Conservation (phyloP, 1,284 basidiomycete species). For the Albatrellus sp. region DNA sequence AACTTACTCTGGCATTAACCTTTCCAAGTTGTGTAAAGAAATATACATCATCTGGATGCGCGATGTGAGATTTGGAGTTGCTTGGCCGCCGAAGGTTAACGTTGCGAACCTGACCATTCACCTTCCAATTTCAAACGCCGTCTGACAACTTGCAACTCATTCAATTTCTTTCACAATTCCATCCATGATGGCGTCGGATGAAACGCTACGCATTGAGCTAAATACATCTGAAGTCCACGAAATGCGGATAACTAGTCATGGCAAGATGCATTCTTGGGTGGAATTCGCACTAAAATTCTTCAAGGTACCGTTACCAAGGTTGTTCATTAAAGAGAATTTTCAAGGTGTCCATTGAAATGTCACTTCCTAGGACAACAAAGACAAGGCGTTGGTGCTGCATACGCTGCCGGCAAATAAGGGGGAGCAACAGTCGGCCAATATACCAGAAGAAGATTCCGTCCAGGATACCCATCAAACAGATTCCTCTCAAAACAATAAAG, state of each 20-base stretch:
- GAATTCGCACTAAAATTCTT: constrained; percentile 49
- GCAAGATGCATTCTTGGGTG: constrained; percentile 55
- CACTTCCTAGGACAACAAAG: constrained; percentile 38
- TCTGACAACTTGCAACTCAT: too few species aligned
- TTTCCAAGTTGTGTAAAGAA: too few species aligned
- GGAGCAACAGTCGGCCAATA: constrained; percentile 1
- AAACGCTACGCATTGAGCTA: too few species aligned
- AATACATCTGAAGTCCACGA: constrained; percentile 15
- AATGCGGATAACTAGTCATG: constrained; percentile 52
- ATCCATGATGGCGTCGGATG: too few species aligned
- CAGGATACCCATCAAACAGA: constrained; percentile 8
- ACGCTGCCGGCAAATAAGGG: constrained; percentile 36
- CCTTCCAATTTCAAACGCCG: too few species aligned
- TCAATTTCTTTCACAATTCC: too few species aligned
- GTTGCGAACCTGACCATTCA: too few species aligned
- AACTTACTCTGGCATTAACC: too few species aligned
- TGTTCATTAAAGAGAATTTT: not conserved
- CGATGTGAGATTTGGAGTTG: too few species aligned
- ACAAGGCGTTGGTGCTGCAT: constrained; percentile 49
- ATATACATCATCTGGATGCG: too few species aligned
- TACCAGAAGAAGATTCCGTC: not conserved
- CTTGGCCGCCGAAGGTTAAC: too few species aligned
- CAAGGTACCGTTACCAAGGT: constrained; percentile 28
- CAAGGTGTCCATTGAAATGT: constrained; percentile 2
- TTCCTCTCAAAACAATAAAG: constrained; percentile 26